Base-by-base conservation (phyloP, 495 filamentous ascomycete genomes). In the Neurospora sp. region DNA sequence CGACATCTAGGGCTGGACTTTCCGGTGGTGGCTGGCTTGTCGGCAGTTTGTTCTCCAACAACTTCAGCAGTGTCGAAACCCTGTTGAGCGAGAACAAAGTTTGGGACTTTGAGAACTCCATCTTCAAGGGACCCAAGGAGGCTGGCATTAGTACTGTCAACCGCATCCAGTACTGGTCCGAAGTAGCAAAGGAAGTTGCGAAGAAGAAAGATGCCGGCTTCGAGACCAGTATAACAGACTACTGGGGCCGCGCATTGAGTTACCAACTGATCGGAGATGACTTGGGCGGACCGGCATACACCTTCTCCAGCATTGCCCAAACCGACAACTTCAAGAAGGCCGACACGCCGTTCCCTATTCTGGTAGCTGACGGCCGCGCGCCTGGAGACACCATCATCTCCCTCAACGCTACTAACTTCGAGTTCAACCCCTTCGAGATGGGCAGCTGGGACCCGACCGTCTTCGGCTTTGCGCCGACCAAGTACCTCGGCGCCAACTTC, bases 21-120 rank as follows among this genome's bases (percentile, higher is more conserved):
- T 95, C 92, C 18, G 95, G 95, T 40, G 96, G 95, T 71, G 88
- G 90, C 14, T 98, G 95, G 95, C 83, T 98, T 12, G 88, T 97
- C 12, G 92, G 93, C 8, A 94, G 91, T 39, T 87, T 98, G 20
- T 96, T 89, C 77, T 85, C 91, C 74, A 98, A 98, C 84, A 98
- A 98, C 82, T 98, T 95, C 84, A 92, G 91, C 40, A 91, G 89
- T 18, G 87, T 98, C 54, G 79, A 88, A 39, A 79, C 80, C 46
- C 87, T 96, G 73, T 88, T 90, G 39, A 80, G 88, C 40, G 87
- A 86, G 23, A 83, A 85, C 76, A 77, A 85, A 2, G 88, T 89
- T 8, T 98, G 95, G 95, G 83, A 94, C 74, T 92, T 97, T 75
- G 87, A 86, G 3, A 91, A 92, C 77, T 91, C 88, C 69, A 94